phyloP scores from a whole-genome alignment of 179 eudicot species.

The Patellifolia procumbens region DNA sequence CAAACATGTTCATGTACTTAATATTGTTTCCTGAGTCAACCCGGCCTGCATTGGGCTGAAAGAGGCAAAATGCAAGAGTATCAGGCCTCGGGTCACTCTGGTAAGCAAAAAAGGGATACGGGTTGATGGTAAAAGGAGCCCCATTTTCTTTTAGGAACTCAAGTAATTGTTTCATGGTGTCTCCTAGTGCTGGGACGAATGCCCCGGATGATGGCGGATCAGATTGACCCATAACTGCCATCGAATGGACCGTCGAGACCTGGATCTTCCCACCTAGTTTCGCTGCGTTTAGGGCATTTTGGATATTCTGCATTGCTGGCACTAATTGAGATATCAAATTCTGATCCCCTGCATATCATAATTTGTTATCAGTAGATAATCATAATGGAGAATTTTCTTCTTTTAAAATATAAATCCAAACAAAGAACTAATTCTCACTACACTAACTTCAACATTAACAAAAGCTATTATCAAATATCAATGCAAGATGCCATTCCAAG shows the following conservation, averaged over 20 bases:
- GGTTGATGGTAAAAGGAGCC: conserved; percentile 78
- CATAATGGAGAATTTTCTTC: too few species aligned
- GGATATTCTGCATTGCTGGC: conserved; percentile 81
- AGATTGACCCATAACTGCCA: conserved; percentile 76
- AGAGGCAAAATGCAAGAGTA: conserved; percentile 81
- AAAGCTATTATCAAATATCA: not conserved
- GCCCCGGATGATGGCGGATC: conserved; percentile 88
- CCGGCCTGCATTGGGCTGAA: conserved; percentile 84
- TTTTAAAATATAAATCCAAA: not conserved
- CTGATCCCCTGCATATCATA: conserved; percentile 47
- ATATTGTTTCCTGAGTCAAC: conserved; percentile 67
- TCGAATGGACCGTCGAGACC: conserved; percentile 90
- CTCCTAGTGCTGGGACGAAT: conserved; percentile 55
- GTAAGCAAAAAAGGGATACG: conserved; percentile 93
- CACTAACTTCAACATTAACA: not conserved
- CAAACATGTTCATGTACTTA: conserved; percentile 94
- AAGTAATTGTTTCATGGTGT: conserved; percentile 60
- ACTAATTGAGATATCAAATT: conserved; percentile 58
- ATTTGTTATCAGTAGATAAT: not conserved
- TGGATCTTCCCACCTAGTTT: conserved; percentile 67
- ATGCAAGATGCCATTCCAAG: conserved; percentile 17
- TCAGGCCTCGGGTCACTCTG: conserved; percentile 85
- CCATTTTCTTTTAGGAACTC: conserved; percentile 62
- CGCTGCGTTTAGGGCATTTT: conserved; percentile 57
- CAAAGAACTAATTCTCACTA: not conserved